Conservation (phyloP, 2,329 filamentous ascomycete species). For the Zarea fungicola region DNA sequence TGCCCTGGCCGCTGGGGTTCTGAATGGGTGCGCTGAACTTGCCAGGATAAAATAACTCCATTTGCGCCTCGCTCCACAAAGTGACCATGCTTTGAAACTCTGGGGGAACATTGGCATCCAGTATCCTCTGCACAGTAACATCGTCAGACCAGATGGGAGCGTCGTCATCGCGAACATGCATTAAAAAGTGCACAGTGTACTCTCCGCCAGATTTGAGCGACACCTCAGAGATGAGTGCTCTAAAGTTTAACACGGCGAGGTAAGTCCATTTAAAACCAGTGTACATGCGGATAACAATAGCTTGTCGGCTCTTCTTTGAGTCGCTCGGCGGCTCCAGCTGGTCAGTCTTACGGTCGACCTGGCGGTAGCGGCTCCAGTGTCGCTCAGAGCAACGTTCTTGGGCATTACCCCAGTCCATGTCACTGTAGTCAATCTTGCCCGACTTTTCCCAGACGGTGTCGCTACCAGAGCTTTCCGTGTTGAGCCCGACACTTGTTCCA, state of each 20-base stretch:
- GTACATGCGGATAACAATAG: conserved; percentile 76
- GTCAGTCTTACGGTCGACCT: conserved; percentile 34
- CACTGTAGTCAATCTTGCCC: conserved; percentile 51
- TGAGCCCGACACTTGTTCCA: conserved; percentile 65
- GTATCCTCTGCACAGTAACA: conserved; percentile 63
- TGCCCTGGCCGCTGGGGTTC: conserved; percentile 50
- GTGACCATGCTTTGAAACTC: conserved; percentile 79
- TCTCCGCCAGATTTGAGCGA: conserved; percentile 73
- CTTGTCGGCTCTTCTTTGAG: conserved; percentile 55
- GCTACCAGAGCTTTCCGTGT: conserved; percentile 65
- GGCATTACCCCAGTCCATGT: conserved; percentile 50
- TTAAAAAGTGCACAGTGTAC: conserved; percentile 75
- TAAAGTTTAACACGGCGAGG: conserved; percentile 74
- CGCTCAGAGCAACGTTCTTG: conserved; percentile 49
- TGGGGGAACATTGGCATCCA: conserved; percentile 59
- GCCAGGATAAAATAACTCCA: conserved; percentile 69
- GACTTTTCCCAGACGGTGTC: conserved; percentile 51
- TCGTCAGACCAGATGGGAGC: conserved; percentile 78
- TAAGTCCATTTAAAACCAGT: conserved; percentile 72
- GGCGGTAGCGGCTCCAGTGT: conserved; percentile 58
- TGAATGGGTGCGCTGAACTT: conserved; percentile 65
- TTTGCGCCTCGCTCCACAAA: conserved; percentile 80
- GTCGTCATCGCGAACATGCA: conserved; percentile 78
- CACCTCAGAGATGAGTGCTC: conserved; percentile 74
- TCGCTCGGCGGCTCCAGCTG: conserved; percentile 23